phyloP scores from a whole-genome alignment of 2,329 filamentous ascomycete genomes.

The Paecilomyces variotii region DNA sequence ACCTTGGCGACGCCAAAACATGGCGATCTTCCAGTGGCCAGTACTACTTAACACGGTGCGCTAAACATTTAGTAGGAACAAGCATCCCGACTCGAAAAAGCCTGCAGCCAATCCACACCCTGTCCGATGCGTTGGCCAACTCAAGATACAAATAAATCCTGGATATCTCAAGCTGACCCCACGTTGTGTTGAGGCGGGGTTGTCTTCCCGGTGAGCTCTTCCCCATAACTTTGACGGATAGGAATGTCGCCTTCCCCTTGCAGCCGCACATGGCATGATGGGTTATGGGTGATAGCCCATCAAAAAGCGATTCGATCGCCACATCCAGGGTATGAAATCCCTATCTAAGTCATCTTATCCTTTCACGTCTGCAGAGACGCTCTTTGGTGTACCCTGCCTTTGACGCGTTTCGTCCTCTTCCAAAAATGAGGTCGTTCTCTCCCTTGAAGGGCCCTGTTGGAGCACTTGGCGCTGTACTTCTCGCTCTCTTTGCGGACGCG shows the following conservation, averaged over 20 bases:
- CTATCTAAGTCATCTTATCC: background rate
- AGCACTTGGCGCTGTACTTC: background rate
- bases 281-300: background rate
- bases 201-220: background rate
- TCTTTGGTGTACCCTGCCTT: background rate
- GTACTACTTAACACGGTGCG: no score
- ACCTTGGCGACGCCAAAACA: no score
- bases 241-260: background rate
- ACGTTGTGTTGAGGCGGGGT: background rate
- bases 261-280: background rate
- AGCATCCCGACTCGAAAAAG: background rate
- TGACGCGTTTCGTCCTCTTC: background rate
- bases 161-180: background rate
- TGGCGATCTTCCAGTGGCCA: no score
- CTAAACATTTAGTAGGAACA: background rate
- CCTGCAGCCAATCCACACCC: background rate
- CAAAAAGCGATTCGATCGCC: background rate
- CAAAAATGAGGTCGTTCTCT: background rate
- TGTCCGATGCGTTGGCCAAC: background rate
- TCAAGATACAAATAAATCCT: background rate
- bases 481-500: background rate
- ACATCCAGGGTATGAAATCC: background rate
- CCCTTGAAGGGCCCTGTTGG: background rate
- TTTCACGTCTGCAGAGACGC: background rate
- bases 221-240: background rate